A percentile compares a stretch with the other conserved stretches of the same genome.
phyloP scores from a whole-genome alignment of 805 yeast species.

The Candida alai region DNA sequence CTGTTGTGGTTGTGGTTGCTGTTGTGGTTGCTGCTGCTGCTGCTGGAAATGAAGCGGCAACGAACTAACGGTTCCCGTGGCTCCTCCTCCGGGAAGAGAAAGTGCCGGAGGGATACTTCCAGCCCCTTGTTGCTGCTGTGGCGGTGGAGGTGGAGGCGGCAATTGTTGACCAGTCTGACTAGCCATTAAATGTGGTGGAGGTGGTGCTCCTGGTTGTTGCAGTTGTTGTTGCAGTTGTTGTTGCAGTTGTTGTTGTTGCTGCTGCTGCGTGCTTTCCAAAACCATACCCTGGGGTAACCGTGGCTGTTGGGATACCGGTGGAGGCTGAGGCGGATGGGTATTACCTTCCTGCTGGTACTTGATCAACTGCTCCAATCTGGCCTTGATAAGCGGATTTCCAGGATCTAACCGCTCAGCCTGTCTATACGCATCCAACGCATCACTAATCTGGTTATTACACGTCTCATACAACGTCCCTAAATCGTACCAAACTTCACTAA shows the following conservation, averaged over 20 bases:
- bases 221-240: conserved; percentile 9
- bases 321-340: conserved; percentile 60
- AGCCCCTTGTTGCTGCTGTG: too few relatives aligned
- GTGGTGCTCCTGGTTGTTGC: conserved; percentile 10
- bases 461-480: conserved; percentile 95
- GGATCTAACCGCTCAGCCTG: conserved; percentile 97
- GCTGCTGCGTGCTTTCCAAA: conserved; percentile 42
- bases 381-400: conserved; percentile 88
- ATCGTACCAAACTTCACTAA: conserved; percentile 98
- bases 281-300: conserved; percentile 61
- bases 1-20: conserved; percentile 7
- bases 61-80: neutral
- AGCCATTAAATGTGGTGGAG: conserved; percentile 6
- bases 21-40: conserved; percentile 9
- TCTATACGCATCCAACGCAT: conserved; percentile 94
- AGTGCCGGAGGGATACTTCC: too few relatives aligned
- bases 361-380: conserved; percentile 81
- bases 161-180: conserved; percentile 3
- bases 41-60: conserved; percentile 11
- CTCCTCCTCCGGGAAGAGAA: too few relatives aligned
- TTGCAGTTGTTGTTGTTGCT: conserved; percentile 18
- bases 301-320: conserved; percentile 63
- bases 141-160: conserved; percentile 8
- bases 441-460: conserved; percentile 91
- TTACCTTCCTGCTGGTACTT: conserved; percentile 69